A percentile compares a stretch with the other conserved stretches of the same genome.
These are phyloP conservation scores for Suaeda aralocaspica DNA, from an alignment of 148 eudicot genomes.

Conservation along the genomic window DNA sequence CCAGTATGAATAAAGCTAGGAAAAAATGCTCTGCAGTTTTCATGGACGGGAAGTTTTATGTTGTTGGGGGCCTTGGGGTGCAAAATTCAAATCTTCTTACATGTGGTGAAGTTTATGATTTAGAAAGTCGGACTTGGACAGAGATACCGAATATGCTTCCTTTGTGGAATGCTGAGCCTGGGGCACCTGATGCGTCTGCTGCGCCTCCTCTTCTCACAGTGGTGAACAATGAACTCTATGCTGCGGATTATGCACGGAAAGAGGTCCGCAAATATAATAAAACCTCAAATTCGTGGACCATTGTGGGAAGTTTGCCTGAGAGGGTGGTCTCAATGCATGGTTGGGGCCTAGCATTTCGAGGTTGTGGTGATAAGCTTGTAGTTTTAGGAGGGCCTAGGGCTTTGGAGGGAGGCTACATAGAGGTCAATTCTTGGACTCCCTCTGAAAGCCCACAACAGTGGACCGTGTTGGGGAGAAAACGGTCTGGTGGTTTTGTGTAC, in stretches of 20 bases:
- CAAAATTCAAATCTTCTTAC: conserved; percentile 38
- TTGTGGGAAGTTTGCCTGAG: conserved; percentile 67
- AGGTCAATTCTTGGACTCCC: conserved; percentile 69
- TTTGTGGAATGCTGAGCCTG: conserved; percentile 26
- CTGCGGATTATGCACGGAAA: conserved; percentile 56
- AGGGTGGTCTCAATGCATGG: conserved; percentile 62
- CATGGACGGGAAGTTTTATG: conserved; percentile 75
- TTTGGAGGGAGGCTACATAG: conserved; percentile 48
- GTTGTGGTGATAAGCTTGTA: conserved; percentile 62
- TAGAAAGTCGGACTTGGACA: conserved; percentile 47
- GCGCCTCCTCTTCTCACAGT: conserved; percentile 80
- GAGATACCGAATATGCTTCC: conserved; percentile 69
- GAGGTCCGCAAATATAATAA: conserved; percentile 56
- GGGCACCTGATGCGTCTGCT: conserved; percentile 41
- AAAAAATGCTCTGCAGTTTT: conserved; percentile 74
- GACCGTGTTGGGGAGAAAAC: conserved; percentile 59
- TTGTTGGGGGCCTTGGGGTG: conserved; percentile 65
- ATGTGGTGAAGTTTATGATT: conserved; percentile 63
- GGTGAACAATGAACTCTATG: conserved; percentile 67
- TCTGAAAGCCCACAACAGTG: conserved; percentile 56
- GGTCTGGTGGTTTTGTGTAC: conserved; percentile 64
- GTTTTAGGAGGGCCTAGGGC: conserved; percentile 66
- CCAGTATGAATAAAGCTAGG: conserved; percentile 59
- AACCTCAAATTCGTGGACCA: conserved; percentile 39
- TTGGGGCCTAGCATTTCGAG: conserved; percentile 87